These are phyloP conservation scores for Linnemannia schmuckeri DNA, from an alignment of 192 early-diverging fungal species.

Conservation along the genomic window DNA sequence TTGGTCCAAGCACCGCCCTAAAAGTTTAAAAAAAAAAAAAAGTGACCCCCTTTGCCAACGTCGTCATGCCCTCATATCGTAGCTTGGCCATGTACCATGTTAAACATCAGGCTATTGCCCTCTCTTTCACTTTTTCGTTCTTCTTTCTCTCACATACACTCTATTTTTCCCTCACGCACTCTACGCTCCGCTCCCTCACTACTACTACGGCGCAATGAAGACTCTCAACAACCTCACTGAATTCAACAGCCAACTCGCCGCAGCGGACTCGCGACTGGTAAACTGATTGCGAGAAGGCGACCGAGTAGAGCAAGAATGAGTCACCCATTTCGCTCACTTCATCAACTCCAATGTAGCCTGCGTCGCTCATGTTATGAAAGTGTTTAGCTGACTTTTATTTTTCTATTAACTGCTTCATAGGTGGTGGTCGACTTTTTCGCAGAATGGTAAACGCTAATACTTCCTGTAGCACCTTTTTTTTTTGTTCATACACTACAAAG, in stretches of 20 bases:
- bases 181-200: neutral
- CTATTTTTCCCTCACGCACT: neutral
- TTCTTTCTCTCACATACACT: neutral
- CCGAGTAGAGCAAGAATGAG: neutral
- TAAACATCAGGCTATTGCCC: neutral
- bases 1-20: neutral
- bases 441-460: slow-evolving; percentile 19
- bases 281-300: neutral
- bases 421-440: slow-evolving; percentile 57
- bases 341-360: neutral
- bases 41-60: neutral
- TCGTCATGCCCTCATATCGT: neutral
- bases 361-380: neutral
- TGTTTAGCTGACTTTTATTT: neutral
- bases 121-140: neutral
- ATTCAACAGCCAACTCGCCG: slow-evolving; percentile 23
- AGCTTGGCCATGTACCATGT: neutral
- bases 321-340: neutral
- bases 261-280: slow-evolving; percentile 41
- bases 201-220: neutral
- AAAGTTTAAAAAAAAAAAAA: neutral
- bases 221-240: slow-evolving; percentile 37
- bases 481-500: neutral
- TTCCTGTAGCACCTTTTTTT: neutral
- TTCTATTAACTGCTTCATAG: slow-evolving; percentile 5